These are phyloP conservation scores for Aspergillus egyptiacus DNA, from an alignment of 495 filamentous ascomycete species.

Conservation along the genomic window DNA sequence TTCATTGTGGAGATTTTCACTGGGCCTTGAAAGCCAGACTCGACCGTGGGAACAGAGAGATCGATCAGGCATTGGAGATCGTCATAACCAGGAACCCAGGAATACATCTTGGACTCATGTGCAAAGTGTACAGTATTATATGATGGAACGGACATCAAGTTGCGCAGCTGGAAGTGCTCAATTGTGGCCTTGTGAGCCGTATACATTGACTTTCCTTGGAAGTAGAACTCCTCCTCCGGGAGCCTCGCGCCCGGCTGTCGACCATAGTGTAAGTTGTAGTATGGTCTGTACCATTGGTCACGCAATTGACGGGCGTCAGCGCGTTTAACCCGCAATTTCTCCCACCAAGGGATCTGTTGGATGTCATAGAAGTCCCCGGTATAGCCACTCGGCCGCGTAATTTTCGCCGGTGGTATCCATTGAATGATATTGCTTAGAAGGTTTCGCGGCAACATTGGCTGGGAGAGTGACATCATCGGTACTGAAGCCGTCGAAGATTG, in stretches of 20 bases:
- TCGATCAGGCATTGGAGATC: constrained; percentile 54
- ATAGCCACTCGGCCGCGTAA: constrained; percentile 39
- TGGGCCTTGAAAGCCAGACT: constrained; percentile 33
- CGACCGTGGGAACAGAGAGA: constrained; percentile 44
- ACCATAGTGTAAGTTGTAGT: constrained; percentile 37
- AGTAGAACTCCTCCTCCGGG: constrained; percentile 43
- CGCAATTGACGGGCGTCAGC: constrained; percentile 55
- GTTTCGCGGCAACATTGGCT: constrained; percentile 16
- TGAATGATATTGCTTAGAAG: constrained; percentile 28
- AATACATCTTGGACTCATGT: constrained; percentile 48
- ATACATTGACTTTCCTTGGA: constrained; percentile 66
- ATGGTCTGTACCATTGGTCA: constrained; percentile 41
- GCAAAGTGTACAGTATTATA: constrained; percentile 76
- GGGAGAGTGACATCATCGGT: constrained; percentile 18
- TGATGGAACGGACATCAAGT: constrained; percentile 67
- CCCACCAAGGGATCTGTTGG: constrained; percentile 72
- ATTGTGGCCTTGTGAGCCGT: constrained; percentile 57
- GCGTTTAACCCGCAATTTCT: constrained; percentile 55
- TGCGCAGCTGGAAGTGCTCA: constrained; percentile 85
- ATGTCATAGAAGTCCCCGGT: constrained; percentile 59
- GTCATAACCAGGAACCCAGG: constrained; percentile 37
- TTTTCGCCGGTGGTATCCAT: constrained; percentile 38
- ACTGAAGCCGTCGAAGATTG: constrained; percentile 21
- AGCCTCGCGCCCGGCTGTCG: constrained; percentile 25
- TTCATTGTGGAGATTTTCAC: constrained; percentile 67